A percentile compares a stretch with the other conserved stretches of the same genome.
These are phyloP conservation scores for Beta macrorhiza DNA, from an alignment of 179 eudicot species.

Conservation along the genomic window DNA sequence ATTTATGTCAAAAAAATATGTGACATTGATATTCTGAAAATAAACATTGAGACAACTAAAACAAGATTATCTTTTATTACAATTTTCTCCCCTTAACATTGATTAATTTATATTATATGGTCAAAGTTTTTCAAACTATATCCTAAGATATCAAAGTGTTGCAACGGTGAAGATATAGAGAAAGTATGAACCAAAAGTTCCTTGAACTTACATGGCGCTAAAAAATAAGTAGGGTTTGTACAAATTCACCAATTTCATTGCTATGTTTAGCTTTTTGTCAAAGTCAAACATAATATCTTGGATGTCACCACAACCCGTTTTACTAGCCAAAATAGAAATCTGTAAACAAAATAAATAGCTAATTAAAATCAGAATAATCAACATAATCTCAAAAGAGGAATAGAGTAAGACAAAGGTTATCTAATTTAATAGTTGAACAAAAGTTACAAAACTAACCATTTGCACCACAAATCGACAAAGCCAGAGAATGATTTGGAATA, in stretches of 20 bases:
- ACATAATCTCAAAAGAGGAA: no score
- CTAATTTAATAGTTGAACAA: background rate
- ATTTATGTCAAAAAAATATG: no score
- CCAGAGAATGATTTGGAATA: slow-evolving; percentile 22
- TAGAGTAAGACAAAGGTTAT: background rate
- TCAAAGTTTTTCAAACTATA: no score
- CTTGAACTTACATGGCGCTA: slow-evolving; percentile 28
- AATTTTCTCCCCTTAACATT: no score
- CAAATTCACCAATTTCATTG: slow-evolving; percentile 19
- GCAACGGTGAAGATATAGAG: no score
- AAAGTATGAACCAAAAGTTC: background rate
- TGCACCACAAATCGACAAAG: slow-evolving; percentile 7
- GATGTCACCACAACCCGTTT: slow-evolving; percentile 6
- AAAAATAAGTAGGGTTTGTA: slow-evolving; percentile 29
- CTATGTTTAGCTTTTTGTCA: slow-evolving; percentile 24
- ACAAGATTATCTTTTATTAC: no score
- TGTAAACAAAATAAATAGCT: background rate
- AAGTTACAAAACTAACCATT: background rate
- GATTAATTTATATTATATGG: no score
- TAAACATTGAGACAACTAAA: no score
- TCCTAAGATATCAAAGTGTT: no score
- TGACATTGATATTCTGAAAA: no score
- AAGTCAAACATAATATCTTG: slow-evolving; percentile 10
- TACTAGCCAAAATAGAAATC: slow-evolving; percentile 13
- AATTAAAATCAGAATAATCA: background rate